phyloP scores from a whole-genome alignment of 2,329 filamentous ascomycete genomes.

The Phialemonium atrogriseum region DNA sequence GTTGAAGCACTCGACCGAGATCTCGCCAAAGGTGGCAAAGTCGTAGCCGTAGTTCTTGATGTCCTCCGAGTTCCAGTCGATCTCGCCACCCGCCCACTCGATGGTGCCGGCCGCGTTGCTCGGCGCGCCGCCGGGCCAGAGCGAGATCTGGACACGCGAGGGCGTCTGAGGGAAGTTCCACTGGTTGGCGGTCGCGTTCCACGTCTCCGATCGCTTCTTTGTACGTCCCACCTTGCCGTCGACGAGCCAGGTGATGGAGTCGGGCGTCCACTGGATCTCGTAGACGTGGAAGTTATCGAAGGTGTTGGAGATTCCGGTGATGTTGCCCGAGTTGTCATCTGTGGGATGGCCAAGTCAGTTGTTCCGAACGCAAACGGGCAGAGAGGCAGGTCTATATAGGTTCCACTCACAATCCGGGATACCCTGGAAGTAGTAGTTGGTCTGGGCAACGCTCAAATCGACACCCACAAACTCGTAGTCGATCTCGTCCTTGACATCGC shows the following conservation, averaged over 20 bases:
- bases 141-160: constrained; percentile 80
- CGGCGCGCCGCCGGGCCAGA: constrained; percentile 85
- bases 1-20: constrained; percentile 82
- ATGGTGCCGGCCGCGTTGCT: constrained; percentile 78
- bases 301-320: constrained; percentile 56
- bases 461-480: constrained; percentile 91
- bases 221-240: constrained; percentile 73
- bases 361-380: constrained; percentile 3
- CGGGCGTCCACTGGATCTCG: constrained; percentile 86
- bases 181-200: constrained; percentile 72
- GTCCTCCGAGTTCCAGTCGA: constrained; percentile 77
- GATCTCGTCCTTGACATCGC: constrained; percentile 95
- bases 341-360: constrained; percentile 12
- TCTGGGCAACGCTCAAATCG: constrained; percentile 71
- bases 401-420: constrained; percentile 70
- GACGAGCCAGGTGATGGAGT: constrained; percentile 76
- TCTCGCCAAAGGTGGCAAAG: constrained; percentile 69
- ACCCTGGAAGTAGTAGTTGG: constrained; percentile 96
- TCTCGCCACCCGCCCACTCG: constrained; percentile 81
- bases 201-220: constrained; percentile 70
- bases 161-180: constrained; percentile 91
- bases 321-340: constrained; percentile 72
- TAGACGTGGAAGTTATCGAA: constrained; percentile 79
- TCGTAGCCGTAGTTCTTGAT: constrained; percentile 84
- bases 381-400: neutral